phyloP scores from a whole-genome alignment of 345 rosid species.

The Corymbia maculata region DNA sequence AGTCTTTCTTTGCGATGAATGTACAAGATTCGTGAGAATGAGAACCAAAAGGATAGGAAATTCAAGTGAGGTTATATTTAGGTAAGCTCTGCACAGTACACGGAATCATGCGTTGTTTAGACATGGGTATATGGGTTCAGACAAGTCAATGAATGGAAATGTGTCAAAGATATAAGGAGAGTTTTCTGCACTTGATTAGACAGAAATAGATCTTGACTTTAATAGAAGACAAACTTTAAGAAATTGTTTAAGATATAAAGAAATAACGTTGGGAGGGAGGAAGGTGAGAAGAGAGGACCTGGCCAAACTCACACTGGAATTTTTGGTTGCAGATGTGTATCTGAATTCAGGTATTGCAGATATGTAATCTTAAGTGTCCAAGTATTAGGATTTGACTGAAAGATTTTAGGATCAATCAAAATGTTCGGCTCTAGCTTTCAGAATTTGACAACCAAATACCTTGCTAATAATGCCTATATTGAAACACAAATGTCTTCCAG shows the following conservation, averaged over 20 bases:
- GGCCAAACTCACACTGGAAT: background rate
- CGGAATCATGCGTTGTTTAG: conserved; percentile 1
- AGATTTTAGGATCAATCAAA: background rate
- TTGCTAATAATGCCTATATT: background rate
- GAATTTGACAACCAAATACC: background rate
- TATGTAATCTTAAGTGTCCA: background rate
- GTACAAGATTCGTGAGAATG: background rate
- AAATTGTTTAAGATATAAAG: background rate
- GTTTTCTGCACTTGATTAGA: background rate
- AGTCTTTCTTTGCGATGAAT: background rate
- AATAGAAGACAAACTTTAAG: background rate
- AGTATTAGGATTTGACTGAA: background rate
- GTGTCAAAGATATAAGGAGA: background rate
- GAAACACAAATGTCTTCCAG: background rate
- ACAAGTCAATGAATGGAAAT: background rate
- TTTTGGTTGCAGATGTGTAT: background rate
- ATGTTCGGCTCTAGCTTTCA: background rate
- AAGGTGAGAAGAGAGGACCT: background rate
- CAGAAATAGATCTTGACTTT: background rate
- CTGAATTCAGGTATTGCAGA: background rate
- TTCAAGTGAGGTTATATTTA: background rate
- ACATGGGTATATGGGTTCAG: background rate
- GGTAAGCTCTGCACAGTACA: background rate
- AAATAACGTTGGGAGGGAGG: background rate
- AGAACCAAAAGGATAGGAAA: background rate